Conservation (phyloP, 768 basidiomycete genomes). For the Phylloporus scabripes region DNA sequence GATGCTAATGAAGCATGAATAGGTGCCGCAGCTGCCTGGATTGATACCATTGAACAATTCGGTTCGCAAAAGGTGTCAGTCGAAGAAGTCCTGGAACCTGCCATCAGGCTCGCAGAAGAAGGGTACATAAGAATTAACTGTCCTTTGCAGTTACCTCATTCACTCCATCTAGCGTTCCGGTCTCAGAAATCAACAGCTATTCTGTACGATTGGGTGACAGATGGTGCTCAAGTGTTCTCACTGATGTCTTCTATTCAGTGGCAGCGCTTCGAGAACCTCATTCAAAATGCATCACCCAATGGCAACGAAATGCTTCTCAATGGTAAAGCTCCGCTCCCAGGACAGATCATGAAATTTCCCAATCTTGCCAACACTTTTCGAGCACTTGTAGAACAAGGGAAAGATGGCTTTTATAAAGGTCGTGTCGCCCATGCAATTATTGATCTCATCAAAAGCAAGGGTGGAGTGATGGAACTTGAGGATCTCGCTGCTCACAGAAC, state of each 20-base stretch:
- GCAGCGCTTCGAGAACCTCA: slow-evolving; percentile 52
- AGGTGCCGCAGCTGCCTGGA: slow-evolving; percentile 95
- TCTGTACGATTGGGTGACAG: slow-evolving; percentile 36
- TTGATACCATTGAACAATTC: slow-evolving; percentile 78
- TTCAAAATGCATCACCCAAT: slow-evolving; percentile 82
- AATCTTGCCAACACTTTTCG: slow-evolving; percentile 83
- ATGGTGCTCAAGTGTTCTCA: neutral
- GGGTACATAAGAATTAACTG: slow-evolving; percentile 47
- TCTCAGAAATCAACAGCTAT: slow-evolving; percentile 73
- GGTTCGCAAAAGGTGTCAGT: slow-evolving; percentile 63
- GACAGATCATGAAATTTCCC: slow-evolving; percentile 77
- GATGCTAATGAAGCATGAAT: slow-evolving; percentile 18
- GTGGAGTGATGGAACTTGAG: slow-evolving; percentile 91
- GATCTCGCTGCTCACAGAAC: slow-evolving; percentile 84
- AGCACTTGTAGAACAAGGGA: slow-evolving; percentile 72
- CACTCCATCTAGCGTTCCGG: slow-evolving; percentile 57
- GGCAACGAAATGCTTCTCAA: slow-evolving; percentile 82
- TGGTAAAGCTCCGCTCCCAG: slow-evolving; percentile 77
- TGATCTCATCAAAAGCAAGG: slow-evolving; percentile 75
- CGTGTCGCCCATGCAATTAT: slow-evolving; percentile 86
- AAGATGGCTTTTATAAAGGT: slow-evolving; percentile 92
- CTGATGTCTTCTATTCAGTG: slow-evolving; percentile 31
- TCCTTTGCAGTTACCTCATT: neutral
- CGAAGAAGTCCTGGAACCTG: slow-evolving; percentile 78
- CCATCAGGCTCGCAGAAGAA: slow-evolving; percentile 86